Percentiles rank a stretch among this genome's conserved stretches.
phyloP scores from a whole-genome alignment of 805 yeast genomes.

The Yarrowia bubula region DNA sequence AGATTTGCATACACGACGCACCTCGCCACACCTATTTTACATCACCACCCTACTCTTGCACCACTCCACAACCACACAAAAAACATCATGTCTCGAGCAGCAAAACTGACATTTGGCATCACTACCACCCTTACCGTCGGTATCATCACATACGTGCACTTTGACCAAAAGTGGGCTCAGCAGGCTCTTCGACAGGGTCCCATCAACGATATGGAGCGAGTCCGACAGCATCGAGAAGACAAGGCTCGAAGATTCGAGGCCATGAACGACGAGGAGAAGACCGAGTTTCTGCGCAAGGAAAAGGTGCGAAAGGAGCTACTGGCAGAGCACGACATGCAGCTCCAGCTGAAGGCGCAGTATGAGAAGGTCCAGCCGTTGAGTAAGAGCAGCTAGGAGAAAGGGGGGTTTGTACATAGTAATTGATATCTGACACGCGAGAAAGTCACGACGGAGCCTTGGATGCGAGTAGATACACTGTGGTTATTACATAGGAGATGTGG shows the following conservation, averaged over 20 bases:
- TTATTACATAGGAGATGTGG: too few relatives aligned
- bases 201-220: conserved; percentile 18
- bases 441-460: too few relatives aligned
- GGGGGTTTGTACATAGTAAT: not conserved
- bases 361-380: conserved; percentile 21
- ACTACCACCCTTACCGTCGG: not conserved
- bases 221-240: not conserved
- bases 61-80: not conserved
- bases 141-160: conserved; percentile 18
- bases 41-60: not conserved
- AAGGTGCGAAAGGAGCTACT: conserved; percentile 24
- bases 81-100: conserved; percentile 18
- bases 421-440: not conserved
- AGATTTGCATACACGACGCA: not conserved
- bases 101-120: conserved; percentile 27
- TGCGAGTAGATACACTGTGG: too few relatives aligned
- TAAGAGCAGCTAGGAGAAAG: not conserved
- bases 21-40: conserved; percentile 21
- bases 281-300: conserved; percentile 20
- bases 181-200: conserved; percentile 26
- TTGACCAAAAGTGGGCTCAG: conserved; percentile 24
- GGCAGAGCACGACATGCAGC: conserved; percentile 24
- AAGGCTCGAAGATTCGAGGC: not conserved
- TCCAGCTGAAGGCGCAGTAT: conserved; percentile 16
- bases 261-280: conserved; percentile 20